These are phyloP conservation scores for Arxiozyma telluris DNA, from an alignment of 1,139 yeast genomes.

Conservation along the genomic window DNA sequence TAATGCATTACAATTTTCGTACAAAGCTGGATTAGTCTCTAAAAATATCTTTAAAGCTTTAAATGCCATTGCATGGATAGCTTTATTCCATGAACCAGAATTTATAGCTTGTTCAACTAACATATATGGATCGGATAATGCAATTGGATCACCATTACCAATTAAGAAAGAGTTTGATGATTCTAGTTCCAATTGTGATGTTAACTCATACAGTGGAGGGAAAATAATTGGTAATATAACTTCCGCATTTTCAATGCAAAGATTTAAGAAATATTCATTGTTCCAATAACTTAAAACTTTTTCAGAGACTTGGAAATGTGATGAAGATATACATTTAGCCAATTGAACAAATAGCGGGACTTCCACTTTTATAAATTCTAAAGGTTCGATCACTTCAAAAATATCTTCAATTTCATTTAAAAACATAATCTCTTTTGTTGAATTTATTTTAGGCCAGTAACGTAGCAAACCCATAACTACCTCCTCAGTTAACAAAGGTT, in stretches of 20 bases:
- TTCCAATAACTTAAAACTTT: constrained; percentile 92
- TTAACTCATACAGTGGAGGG: constrained; percentile 79
- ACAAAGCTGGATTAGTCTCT: constrained; percentile 86
- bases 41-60: constrained; percentile 86
- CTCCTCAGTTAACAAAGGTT: constrained; percentile 84
- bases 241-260: constrained; percentile 86
- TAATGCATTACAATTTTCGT: constrained; percentile 83
- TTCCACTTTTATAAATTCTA: constrained; percentile 84
- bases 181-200: constrained; percentile 41
- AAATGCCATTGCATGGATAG: constrained; percentile 83
- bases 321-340: constrained; percentile 86
- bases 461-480: constrained; percentile 86
- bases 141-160: constrained; percentile 4
- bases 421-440: constrained; percentile 94
- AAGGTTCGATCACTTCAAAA: constrained; percentile 91
- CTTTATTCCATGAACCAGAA: constrained; percentile 68
- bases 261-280: constrained; percentile 82
- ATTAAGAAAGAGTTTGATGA: constrained; percentile 13
- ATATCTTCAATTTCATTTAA: constrained; percentile 93
- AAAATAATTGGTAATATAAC: constrained; percentile 87
- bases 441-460: constrained; percentile 95
- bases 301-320: constrained; percentile 96
- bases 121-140: constrained; percentile 29
- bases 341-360: constrained; percentile 90
- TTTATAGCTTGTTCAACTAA: constrained; percentile 33